Conservation (phyloP, 1,284 basidiomycete species). For the Papiliotrema fonsecae region DNA sequence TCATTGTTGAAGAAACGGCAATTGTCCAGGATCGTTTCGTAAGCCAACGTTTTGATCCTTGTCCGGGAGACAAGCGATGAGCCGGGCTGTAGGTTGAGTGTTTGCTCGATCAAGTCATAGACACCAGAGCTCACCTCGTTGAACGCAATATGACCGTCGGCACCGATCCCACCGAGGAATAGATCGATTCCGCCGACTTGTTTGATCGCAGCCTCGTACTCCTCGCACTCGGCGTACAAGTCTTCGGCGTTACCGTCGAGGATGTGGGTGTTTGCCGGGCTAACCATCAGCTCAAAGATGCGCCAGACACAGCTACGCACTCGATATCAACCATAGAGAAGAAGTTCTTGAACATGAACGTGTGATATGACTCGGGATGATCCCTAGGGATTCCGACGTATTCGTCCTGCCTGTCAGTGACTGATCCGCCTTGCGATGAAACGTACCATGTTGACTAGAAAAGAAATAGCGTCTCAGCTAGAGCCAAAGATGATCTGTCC, state of each 20-base stretch:
- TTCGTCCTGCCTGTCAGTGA: conserved; percentile 62
- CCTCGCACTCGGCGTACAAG: conserved; percentile 73
- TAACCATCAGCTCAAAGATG: conserved; percentile 9
- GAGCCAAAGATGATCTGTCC: too few species aligned
- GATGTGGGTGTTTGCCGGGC: conserved; percentile 59
- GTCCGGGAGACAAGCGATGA: conserved; percentile 79
- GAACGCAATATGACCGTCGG: conserved; percentile 85
- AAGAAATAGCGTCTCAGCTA: too few species aligned
- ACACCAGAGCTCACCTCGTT: too few species aligned
- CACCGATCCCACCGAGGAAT: conserved; percentile 89
- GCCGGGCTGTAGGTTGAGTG: too few species aligned
- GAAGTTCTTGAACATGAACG: conserved; percentile 66
- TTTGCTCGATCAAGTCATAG: too few species aligned
- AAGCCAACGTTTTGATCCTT: conserved; percentile 86
- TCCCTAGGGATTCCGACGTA: conserved; percentile 77
- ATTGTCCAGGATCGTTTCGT: conserved; percentile 87
- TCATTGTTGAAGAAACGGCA: conserved; percentile 87
- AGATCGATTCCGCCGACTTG: too few species aligned
- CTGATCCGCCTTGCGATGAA: too few species aligned
- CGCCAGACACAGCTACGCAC: too few species aligned
- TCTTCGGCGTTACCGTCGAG: conserved; percentile 77
- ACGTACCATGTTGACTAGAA: conserved; percentile 56
- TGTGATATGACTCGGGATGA: conserved; percentile 80
- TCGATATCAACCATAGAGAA: conserved; percentile 43
- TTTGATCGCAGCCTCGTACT: conserved; percentile 74